Base-by-base conservation (phyloP, 352 stramenopile genomes). In the Globisporangium apiculatum region DNA sequence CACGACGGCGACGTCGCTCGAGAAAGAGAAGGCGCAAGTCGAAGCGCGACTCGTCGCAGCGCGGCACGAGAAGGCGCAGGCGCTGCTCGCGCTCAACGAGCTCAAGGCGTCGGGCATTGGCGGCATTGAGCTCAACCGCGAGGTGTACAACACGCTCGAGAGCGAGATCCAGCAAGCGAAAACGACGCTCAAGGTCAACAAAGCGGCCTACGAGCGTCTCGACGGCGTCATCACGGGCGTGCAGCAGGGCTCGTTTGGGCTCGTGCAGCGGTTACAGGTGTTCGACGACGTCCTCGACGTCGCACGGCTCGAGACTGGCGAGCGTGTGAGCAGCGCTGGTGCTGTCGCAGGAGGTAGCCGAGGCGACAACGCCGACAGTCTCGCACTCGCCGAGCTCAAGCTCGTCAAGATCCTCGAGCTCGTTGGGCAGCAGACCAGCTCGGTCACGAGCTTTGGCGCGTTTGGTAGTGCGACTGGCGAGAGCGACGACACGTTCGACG, bases 101-200 rank as follows among this genome's bases (percentile, higher is more conserved):
- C 75, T 94, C 54, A 94, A 94, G 57, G 81, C 81, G 0, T 91
- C 80, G 1, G 80, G 81, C 10, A 86, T 87, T 41, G 80, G 80
- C 51, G 77, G 73, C 37, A 88, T 88, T 15, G 79, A 90, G 52
- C 73, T 92, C 53, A 90, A 88, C 11, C 79, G 82, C 9, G 82
- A 92, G 62, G 79, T 91, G 40, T 91, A 89, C 67, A 91, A 88
- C 54, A 82, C 78, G 11, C 65, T 91, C 9, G 81, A 91, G 50
- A 81, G 63, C 51, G 80, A 91, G 54, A 89, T 93, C 60, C 76
- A 85, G 57, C 75, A 89, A 41, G 76, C 78, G 7, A 87, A 89
- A 54, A 73, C 71, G 17, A 70, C 75, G 4, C 64, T 90, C 43
- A 94, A 91, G 57, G 67, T 88, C 40, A 91, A 90, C 66, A 91